Evolutionary conservation across 805 yeast species (phyloP).

Genomic region (Nakazawaea sp.): DNA sequence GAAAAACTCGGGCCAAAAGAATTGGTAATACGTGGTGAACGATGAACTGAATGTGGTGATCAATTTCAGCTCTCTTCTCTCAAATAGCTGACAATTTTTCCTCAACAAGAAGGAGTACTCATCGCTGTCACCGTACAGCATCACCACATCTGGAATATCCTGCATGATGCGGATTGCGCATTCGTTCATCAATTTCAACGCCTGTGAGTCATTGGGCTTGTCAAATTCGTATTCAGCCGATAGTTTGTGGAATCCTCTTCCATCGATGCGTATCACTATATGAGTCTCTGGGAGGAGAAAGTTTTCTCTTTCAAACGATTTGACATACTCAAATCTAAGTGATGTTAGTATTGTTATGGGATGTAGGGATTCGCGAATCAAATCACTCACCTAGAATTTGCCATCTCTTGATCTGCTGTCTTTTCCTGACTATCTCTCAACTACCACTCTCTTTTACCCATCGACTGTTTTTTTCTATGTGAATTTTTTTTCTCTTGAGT

Average conservation of each 20-base stretch:
- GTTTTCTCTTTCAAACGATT: constrained; percentile 69
- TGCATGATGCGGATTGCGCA: constrained; percentile 65
- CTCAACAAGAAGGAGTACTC: constrained; percentile 82
- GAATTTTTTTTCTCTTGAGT: no score
- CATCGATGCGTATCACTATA: constrained; percentile 84
- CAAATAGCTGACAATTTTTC: constrained; percentile 61
- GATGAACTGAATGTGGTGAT: constrained; percentile 76
- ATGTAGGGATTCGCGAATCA: no score
- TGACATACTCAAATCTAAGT: constrained; percentile 65
- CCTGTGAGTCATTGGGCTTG: constrained; percentile 83
- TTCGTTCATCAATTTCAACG: constrained; percentile 72
- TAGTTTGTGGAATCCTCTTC: constrained; percentile 88
- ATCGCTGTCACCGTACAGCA: constrained; percentile 95
- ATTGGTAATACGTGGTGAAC: constrained; percentile 70
- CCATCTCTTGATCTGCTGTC: no score
- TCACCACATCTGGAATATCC: constrained; percentile 59
- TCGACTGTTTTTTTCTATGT: no score
- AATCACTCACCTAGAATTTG: constrained; percentile 9
- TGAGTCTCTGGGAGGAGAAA: constrained; percentile 71
- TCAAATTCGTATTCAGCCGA: constrained; percentile 64
- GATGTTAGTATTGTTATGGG: no score
- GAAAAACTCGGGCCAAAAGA: constrained; percentile 58
- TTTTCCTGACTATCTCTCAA: no score
- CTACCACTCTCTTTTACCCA: no score
- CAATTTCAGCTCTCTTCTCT: constrained; percentile 76